Evolutionary conservation across 768 basidiomycete genomes (phyloP).

Genomic region (Mycena rebaudengoi): DNA sequence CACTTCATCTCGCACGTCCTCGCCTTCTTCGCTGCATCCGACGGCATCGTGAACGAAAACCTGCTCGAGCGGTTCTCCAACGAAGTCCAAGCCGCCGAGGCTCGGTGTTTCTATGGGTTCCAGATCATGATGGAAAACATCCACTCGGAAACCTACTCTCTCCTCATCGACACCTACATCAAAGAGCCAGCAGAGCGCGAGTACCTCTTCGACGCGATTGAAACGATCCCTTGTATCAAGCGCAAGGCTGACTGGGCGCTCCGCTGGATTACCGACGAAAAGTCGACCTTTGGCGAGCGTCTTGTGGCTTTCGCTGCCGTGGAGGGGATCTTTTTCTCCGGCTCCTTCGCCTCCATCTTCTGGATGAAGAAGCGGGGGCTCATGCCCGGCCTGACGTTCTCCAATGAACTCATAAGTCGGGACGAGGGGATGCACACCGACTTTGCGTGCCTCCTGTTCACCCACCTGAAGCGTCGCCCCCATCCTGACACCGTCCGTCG

Average conservation of each 20-base stretch:
- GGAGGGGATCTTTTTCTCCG: slow-evolving; percentile 86
- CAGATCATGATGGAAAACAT: slow-evolving; percentile 92
- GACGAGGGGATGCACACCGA: slow-evolving; percentile 89
- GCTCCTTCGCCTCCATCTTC: slow-evolving; percentile 80
- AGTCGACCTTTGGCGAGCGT: slow-evolving; percentile 75
- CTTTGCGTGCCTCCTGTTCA: slow-evolving; percentile 80
- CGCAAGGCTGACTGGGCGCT: slow-evolving; percentile 83
- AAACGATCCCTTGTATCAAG: slow-evolving; percentile 78
- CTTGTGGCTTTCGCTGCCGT: slow-evolving; percentile 83
- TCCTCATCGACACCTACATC: slow-evolving; percentile 83
- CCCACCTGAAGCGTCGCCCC: slow-evolving; percentile 71
- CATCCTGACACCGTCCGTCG: slow-evolving; percentile 66
- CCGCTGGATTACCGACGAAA: slow-evolving; percentile 72
- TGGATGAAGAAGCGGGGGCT: slow-evolving; percentile 86
- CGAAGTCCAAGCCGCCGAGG: slow-evolving; percentile 80
- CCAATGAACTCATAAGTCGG: slow-evolving; percentile 85
- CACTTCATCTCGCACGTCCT: slow-evolving; percentile 81
- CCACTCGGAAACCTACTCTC: slow-evolving; percentile 84
- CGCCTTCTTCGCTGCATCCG: slow-evolving; percentile 84
- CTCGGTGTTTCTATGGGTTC: slow-evolving; percentile 86
- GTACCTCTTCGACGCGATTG: slow-evolving; percentile 77
- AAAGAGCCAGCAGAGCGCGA: slow-evolving; percentile 67
- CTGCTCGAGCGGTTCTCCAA: slow-evolving; percentile 79
- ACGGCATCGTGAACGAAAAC: slow-evolving; percentile 86
- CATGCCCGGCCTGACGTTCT: slow-evolving; percentile 86